Evolutionary conservation across 2,329 filamentous ascomycete species (phyloP).

Genomic region (Fusarium paranaense): DNA sequence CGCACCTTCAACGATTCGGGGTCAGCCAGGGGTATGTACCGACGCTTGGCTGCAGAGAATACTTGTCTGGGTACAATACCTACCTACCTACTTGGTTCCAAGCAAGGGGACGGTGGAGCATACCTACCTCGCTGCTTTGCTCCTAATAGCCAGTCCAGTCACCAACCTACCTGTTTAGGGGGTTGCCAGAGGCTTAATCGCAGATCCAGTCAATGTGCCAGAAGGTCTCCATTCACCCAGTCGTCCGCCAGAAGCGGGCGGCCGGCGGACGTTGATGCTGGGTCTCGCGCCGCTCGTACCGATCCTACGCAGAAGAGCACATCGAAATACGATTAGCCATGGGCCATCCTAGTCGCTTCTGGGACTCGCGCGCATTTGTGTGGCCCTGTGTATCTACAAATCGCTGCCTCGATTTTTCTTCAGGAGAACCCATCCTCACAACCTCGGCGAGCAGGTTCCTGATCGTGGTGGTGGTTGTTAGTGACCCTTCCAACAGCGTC

Average conservation of each 20-base stretch:
- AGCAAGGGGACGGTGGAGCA: constrained; percentile 29
- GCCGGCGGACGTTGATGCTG: constrained; percentile 29
- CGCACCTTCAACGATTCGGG: constrained; percentile 24
- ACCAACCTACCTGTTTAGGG: constrained; percentile 14
- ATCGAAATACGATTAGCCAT: constrained; percentile 38
- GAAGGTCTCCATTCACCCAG: constrained; percentile 8
- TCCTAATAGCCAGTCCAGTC: neutral
- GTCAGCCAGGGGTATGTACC: constrained; percentile 25
- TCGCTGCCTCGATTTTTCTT: constrained; percentile 26
- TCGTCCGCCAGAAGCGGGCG: neutral
- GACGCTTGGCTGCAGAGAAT: constrained; percentile 30
- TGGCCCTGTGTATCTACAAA: constrained; percentile 20
- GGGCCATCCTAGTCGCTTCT: constrained; percentile 30
- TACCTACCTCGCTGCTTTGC: neutral
- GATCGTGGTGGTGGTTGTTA: neutral
- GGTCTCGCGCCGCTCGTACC: constrained; percentile 15
- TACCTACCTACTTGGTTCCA: constrained; percentile 7
- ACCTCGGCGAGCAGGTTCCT: neutral
- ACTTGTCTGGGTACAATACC: constrained; percentile 22
- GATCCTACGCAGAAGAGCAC: constrained; percentile 11
- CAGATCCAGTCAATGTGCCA: constrained; percentile 23
- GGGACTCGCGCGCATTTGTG: constrained; percentile 25
- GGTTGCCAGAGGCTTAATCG: constrained; percentile 22
- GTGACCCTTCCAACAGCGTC: neutral
- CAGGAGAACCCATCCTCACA: neutral